Evolutionary conservation across 2,329 filamentous ascomycete species (phyloP).

Genomic region (Penicillium sp.): DNA sequence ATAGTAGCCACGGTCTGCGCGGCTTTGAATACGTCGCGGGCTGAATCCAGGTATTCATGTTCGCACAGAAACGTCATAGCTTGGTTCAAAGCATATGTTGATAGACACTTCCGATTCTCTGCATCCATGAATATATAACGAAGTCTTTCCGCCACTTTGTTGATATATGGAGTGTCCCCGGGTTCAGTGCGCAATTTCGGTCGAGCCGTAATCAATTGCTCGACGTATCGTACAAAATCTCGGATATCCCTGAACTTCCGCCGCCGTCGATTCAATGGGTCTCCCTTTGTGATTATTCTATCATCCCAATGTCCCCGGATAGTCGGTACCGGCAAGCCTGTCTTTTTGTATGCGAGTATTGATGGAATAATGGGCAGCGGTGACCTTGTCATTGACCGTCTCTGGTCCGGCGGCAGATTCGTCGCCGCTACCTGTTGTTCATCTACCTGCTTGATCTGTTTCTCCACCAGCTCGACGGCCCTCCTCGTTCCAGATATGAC

Average conservation of each 20-base stretch:
- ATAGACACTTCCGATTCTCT: constrained; percentile 27
- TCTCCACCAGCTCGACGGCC: constrained; percentile 29
- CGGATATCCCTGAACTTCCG: constrained; percentile 25
- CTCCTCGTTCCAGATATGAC: constrained; percentile 32
- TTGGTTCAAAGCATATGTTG: constrained; percentile 39
- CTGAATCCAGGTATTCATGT: constrained; percentile 26
- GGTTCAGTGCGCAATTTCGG: constrained; percentile 14
- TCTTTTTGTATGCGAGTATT: constrained; percentile 20
- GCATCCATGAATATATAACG: constrained; percentile 30
- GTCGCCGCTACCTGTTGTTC: constrained; percentile 5
- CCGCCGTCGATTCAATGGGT: background rate
- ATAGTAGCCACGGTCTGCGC: constrained; percentile 34
- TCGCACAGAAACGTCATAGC: constrained; percentile 37
- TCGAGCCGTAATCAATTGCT: constrained; percentile 28
- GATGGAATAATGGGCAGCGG: constrained; percentile 30
- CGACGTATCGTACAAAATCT: constrained; percentile 37
- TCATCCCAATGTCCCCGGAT: constrained; percentile 29
- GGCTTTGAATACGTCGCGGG: constrained; percentile 30
- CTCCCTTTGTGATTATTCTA: background rate
- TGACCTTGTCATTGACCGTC: constrained; percentile 16
- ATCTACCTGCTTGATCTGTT: constrained; percentile 22
- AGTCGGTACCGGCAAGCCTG: constrained; percentile 22
- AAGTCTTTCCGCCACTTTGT: background rate
- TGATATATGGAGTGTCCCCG: background rate
- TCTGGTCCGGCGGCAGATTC: constrained; percentile 25